A percentile compares a stretch with the other conserved stretches of the same genome.
phyloP scores from a whole-genome alignment of 176 grass and related monocot genomes.

The Dactylis glomerata region DNA sequence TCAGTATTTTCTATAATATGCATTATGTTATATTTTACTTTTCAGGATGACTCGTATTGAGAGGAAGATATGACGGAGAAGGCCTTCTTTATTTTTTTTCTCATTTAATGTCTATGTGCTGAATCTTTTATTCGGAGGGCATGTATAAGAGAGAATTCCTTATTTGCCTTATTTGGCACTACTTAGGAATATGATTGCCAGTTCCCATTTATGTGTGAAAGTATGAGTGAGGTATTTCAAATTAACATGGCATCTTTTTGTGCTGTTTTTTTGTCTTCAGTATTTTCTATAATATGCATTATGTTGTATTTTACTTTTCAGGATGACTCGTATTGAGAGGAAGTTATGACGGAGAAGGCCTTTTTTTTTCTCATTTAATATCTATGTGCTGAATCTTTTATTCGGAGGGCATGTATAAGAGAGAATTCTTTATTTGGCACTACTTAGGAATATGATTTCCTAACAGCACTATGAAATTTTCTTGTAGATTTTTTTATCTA shows the following conservation, averaged over 20 bases:
- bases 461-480: too few species aligned
- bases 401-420: not conserved
- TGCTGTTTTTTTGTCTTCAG: not conserved
- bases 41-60: conserved; percentile 4
- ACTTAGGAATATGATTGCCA: not conserved
- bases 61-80: not conserved
- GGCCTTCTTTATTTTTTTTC: not conserved
- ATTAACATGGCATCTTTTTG: not conserved
- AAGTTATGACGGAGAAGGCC: not conserved
- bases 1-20: not conserved
- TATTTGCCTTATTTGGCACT: too few species aligned
- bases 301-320: not conserved
- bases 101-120: not conserved
- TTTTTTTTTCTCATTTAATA: not conserved
- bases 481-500: too few species aligned
- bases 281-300: not conserved
- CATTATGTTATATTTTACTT: not conserved
- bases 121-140: not conserved
- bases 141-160: too few species aligned
- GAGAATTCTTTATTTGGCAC: too few species aligned
- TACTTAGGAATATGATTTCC: too few species aligned
- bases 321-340: conserved; percentile 1
- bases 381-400: not conserved
- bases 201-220: conserved; percentile 3
- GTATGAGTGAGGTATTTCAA: not conserved